A percentile compares a stretch with the other conserved stretches of the same genome.
Evolutionary conservation across 2,329 filamentous ascomycete species (phyloP).

Genomic region (Trichoderma simmonsii): DNA sequence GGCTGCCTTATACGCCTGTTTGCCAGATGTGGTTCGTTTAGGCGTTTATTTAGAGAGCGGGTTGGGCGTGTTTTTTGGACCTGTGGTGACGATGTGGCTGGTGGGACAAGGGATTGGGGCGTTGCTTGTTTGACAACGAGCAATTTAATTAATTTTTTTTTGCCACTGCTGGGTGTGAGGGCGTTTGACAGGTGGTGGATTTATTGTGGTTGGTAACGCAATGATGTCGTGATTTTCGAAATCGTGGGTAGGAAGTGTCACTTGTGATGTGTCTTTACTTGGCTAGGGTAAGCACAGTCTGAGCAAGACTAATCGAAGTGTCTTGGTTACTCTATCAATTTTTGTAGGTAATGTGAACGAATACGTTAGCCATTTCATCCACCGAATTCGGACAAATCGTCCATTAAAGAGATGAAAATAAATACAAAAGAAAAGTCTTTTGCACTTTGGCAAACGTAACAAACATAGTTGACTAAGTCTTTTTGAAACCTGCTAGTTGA

Average conservation of each 20-base stretch:
- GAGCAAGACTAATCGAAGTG: background rate
- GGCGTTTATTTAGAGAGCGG: background rate
- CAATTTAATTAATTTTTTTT: background rate
- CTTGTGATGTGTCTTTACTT: background rate
- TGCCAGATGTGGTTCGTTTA: slow-evolving; percentile 1
- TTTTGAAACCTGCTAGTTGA: no score
- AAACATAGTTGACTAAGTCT: no score
- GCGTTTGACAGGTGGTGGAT: background rate
- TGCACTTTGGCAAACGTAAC: no score
- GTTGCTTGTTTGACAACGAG: background rate
- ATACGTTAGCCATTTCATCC: no score
- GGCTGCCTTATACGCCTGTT: background rate
- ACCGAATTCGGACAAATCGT: no score
- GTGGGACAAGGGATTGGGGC: background rate
- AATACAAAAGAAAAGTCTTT: no score
- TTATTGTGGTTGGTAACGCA: background rate
- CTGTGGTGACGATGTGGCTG: background rate
- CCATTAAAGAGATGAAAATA: no score
- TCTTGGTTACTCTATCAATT: no score
- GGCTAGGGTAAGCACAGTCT: background rate
- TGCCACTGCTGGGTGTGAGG: background rate
- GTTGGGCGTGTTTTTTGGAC: background rate
- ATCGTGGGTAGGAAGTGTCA: background rate
- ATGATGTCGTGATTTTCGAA: background rate
- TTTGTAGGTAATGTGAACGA: no score